Base-by-base conservation (phyloP, 2,329 filamentous ascomycete genomes). In the Neopestalotiopsis rosae region DNA sequence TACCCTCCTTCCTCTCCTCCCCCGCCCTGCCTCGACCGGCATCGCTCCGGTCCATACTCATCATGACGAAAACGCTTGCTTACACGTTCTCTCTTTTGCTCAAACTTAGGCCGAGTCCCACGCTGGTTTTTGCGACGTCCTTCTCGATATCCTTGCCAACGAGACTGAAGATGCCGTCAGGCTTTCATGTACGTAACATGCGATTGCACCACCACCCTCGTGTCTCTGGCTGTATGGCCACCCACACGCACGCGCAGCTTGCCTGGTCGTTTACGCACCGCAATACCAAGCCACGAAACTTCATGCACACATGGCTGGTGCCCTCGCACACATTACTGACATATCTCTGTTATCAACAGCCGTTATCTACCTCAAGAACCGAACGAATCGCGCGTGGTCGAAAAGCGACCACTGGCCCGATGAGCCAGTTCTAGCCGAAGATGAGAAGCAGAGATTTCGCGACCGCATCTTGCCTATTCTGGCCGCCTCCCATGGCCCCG, bases 361-460 rank as follows among this genome's bases (percentile, higher is more conserved):
- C 78, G 95, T 95, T 78, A 94, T 99, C 76, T 99, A 98, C 84
- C 90, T 98, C 80, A 99, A 99, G 86, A 98, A 99, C 84, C 92
- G 95, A 79, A 92, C 98, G 80, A 95, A 93, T 81, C 92, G 95
- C 79, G 94, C 94, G 76, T 99, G 96, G 96, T 88, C 91, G 68
- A 90, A 89, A 71, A 87, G 88, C 77, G 93, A 97, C 73, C 92
- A 95, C 73, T 90, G 88, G 78, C 88, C 91, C 71, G 88, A 89
- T 76, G 90, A 92, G 75, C 90, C 89, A 75, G 85, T 91, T 75
- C 96, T 97, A 82, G 88, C 92, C 75, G 95, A 98, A 79, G 90
- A 93, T 70, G 96, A 98, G 82, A 98, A 98, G 84, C 86, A 89
- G 68, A 89, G 92, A 74, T 94, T 98, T 79, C 90, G 95, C 80